phyloP scores from a whole-genome alignment of 306 rosid species.

The Macrotyloma uniflorum region DNA sequence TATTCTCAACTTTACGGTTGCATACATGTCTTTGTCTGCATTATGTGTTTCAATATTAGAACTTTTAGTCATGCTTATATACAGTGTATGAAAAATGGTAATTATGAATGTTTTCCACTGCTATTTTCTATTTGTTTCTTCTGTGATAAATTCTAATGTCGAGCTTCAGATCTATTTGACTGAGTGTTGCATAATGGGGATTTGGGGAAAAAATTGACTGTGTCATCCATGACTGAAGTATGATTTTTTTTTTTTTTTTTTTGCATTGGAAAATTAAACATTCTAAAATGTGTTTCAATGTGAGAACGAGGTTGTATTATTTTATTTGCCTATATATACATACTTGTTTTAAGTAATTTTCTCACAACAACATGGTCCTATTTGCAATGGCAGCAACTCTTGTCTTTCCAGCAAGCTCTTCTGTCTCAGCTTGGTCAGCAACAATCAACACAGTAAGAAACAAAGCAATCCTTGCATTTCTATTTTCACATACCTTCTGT shows the following conservation, averaged over 20 bases:
- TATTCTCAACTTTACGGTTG: slow-evolving; percentile 9
- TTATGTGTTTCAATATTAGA: slow-evolving; percentile 21
- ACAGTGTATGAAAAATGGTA: slow-evolving; percentile 3
- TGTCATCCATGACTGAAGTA: not conserved
- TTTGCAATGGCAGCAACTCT: slow-evolving; percentile 58
- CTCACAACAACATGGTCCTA: slow-evolving; percentile 18
- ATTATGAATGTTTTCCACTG: not conserved
- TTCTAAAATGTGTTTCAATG: not conserved
- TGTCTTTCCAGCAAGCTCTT: slow-evolving; percentile 68
- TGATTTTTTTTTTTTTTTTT: not conserved
- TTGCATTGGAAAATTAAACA: not conserved
- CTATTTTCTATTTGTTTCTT: slow-evolving; percentile 1
- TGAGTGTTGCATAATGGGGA: slow-evolving; percentile 6
- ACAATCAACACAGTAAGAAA: slow-evolving; percentile 76
- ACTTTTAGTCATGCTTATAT: not conserved
- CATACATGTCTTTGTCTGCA: not conserved
- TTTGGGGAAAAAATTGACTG: slow-evolving; percentile 10
- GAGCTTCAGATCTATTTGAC: slow-evolving; percentile 1
- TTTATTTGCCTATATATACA: slow-evolving; percentile 15
- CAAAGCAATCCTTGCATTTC: slow-evolving; percentile 28
- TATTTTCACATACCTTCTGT: slow-evolving; percentile 17
- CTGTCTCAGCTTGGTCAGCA: slow-evolving; percentile 64
- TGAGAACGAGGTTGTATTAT: slow-evolving; percentile 18
- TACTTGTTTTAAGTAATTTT: slow-evolving; percentile 3
- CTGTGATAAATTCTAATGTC: slow-evolving; percentile 3